Percentiles rank a stretch among this genome's conserved stretches.
Evolutionary conservation across 2,329 filamentous ascomycete species (phyloP).

Genomic region (Myriosclerotinia curreyana): DNA sequence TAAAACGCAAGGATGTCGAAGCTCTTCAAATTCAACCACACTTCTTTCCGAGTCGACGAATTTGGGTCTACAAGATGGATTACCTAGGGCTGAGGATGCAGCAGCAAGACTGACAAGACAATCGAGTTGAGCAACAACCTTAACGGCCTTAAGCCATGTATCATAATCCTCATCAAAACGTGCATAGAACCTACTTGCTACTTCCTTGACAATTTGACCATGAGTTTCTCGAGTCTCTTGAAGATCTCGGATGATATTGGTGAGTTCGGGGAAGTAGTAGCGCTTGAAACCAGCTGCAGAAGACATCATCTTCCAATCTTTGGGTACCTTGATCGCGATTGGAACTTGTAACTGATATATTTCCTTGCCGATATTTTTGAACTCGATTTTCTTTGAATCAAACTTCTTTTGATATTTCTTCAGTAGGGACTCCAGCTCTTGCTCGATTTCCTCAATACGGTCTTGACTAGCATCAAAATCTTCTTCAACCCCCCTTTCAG

Average conservation of each 20-base stretch:
- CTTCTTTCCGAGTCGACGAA: conserved; percentile 85
- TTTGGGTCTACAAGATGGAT: conserved; percentile 82
- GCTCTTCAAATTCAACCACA: conserved; percentile 84
- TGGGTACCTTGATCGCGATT: conserved; percentile 77
- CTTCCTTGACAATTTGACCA: conserved; percentile 83
- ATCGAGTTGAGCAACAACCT: conserved; percentile 87
- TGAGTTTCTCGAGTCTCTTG: conserved; percentile 95
- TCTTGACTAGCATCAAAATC: conserved; percentile 87
- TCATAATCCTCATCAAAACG: conserved; percentile 86
- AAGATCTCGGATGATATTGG: conserved; percentile 75
- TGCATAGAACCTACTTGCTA: conserved; percentile 76
- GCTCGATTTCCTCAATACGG: conserved; percentile 70
- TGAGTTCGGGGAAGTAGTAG: conserved; percentile 87
- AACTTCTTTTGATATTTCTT: conserved; percentile 69
- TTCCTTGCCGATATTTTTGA: conserved; percentile 88
- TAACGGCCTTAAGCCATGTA: conserved; percentile 84
- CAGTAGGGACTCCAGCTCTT: conserved; percentile 67
- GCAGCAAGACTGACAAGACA: conserved; percentile 92
- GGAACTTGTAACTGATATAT: conserved; percentile 95
- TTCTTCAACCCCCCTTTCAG: conserved; percentile 81
- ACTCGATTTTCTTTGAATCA: conserved; percentile 67
- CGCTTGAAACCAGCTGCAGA: conserved; percentile 86
- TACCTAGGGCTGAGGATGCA: conserved; percentile 76
- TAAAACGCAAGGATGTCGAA: conserved; percentile 93
- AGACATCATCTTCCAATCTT: conserved; percentile 93